Evolutionary conservation across 495 filamentous ascomycete genomes (phyloP), one percentile per base, ranked within the genome.

Genomic region (Penicillium salamii): DNA sequence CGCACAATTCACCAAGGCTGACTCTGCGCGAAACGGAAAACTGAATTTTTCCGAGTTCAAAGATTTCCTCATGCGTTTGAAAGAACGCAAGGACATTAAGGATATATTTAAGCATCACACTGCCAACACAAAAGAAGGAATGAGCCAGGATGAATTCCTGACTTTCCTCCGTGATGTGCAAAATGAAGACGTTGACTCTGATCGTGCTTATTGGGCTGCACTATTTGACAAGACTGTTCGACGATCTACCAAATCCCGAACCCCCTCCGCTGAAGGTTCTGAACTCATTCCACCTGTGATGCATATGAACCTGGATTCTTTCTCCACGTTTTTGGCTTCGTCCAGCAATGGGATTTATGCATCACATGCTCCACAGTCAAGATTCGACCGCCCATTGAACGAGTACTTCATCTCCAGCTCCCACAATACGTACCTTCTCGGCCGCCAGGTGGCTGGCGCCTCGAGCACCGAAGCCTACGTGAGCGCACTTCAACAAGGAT

Each of bases 331-430:
- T 55, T 74, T 98, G 9, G 80, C 83, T 19, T 97, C 92, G 0
- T 71, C 76, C 11, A 79, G 78, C 55, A 95, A 92, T 53, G 76
- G 70, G 1, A 53, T 81, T 3, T 79, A 82, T 20, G 72, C 85
- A 24, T 65, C 75, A 34, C 79, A 74, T 48, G 65, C 77, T 38
- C 76, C 83, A 5, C 67, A 80, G 24, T 75, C 79, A 43, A 70
- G 73, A 14, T 83, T 96, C 39, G 82, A 93, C 55, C 83, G 88
- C 23, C 93, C 93, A 0, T 69, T 98, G 61, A 96, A 96, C 63
- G 93, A 98, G 59, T 98, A 98, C 62, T 97, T 91, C 79, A 93
- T 97, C 52, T 97, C 92, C 3, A 96, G 91, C 74, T 97, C 92
- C 14, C 93, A 98, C 75, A 98, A 98, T 67, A 97, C 93, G 8